Conservation (phyloP, 2,329 filamentous ascomycete species). For the Xylariaceae sp. region DNA sequence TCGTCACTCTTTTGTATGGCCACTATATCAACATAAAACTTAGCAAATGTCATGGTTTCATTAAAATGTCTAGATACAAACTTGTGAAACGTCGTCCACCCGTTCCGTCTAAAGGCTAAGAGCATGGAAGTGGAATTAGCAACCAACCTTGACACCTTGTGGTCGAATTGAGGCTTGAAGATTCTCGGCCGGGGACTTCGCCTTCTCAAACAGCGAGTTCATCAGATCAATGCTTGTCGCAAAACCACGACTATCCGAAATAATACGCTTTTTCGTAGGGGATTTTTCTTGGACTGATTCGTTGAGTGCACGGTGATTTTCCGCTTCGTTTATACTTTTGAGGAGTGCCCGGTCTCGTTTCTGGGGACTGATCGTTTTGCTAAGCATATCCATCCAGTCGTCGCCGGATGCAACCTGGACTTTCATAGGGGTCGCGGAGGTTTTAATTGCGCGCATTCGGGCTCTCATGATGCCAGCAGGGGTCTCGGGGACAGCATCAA, state of each 20-base stretch:
- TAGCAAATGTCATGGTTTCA: constrained; percentile 44
- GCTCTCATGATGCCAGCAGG: constrained; percentile 66
- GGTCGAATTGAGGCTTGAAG: constrained; percentile 53
- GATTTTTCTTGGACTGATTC: constrained; percentile 33
- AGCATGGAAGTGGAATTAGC: constrained; percentile 37
- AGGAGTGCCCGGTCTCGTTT: constrained; percentile 85
- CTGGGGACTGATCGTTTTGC: constrained; percentile 89
- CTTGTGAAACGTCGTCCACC: constrained; percentile 14
- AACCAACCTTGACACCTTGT: constrained; percentile 86
- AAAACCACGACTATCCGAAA: constrained; percentile 66
- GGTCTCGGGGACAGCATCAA: constrained; percentile 51
- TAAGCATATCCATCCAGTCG: constrained; percentile 92
- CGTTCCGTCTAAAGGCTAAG: constrained; percentile 2
- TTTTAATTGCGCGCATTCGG: constrained; percentile 65
- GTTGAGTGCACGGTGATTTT: constrained; percentile 51
- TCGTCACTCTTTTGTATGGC: constrained; percentile 81
- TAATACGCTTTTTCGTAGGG: constrained; percentile 40
- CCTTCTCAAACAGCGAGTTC: constrained; percentile 86
- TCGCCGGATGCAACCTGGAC: constrained; percentile 69
- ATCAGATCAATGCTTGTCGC: constrained; percentile 92
- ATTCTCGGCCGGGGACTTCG: constrained; percentile 60
- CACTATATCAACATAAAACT: constrained; percentile 64
- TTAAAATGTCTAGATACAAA: constrained; percentile 37
- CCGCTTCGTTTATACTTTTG: constrained; percentile 62
- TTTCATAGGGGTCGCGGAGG: constrained; percentile 59